These are phyloP conservation scores for Coccomyxa sp. DNA, from an alignment of 139 green algal genomes.

Conservation along the genomic window DNA sequence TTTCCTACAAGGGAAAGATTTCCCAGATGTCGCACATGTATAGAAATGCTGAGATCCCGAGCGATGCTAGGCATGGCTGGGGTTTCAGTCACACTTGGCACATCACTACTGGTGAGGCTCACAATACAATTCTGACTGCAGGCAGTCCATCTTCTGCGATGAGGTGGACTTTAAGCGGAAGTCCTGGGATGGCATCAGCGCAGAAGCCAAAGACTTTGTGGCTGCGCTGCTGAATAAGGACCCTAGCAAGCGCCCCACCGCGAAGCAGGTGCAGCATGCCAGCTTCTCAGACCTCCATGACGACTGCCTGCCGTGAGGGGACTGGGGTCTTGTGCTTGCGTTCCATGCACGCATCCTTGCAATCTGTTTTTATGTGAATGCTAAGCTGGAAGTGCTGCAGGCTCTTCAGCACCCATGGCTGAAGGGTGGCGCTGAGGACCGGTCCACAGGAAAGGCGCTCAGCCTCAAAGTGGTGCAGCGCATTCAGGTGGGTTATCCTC, in stretches of 20 bases:
- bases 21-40: not conserved
- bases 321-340: too few species aligned
- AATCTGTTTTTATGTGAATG: too few species aligned
- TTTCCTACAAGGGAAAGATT: not conserved
- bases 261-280: too few species aligned
- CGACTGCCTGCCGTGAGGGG: too few species aligned
- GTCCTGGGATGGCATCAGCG: slow-evolving; percentile 64
- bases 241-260: slow-evolving; percentile 51
- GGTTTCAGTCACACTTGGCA: not conserved
- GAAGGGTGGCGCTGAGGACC: slow-evolving; percentile 28
- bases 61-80: not conserved
- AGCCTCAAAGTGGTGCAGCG: slow-evolving; percentile 73
- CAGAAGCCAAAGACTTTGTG: slow-evolving; percentile 82
- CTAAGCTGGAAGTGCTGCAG: too few species aligned
- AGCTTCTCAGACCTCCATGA: too few species aligned
- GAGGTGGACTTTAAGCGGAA: slow-evolving; percentile 46
- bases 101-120: not conserved
- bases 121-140: not conserved
- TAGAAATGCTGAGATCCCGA: not conserved
- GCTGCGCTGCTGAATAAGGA: slow-evolving; percentile 75
- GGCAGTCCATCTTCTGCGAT: slow-evolving; percentile 71
- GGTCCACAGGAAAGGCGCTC: slow-evolving; percentile 41
- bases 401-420: slow-evolving; percentile 83
- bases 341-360: too few species aligned
- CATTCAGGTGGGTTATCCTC: slow-evolving; percentile 48